Conservation (phyloP, 805 yeast species). For the Zygosaccharomyces pseudorouxii region DNA sequence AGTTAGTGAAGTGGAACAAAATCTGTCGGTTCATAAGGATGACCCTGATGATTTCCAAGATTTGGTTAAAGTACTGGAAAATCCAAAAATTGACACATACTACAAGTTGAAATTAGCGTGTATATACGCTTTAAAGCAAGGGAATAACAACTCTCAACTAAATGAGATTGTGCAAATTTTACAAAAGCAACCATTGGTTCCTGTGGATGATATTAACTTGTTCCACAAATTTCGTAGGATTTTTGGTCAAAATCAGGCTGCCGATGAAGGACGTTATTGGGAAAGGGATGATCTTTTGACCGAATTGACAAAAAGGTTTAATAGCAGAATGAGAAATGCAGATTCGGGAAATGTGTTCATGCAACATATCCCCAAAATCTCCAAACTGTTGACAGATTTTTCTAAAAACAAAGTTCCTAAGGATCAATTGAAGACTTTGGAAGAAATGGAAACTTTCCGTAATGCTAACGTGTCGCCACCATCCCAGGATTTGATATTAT, state of each 20-base stretch:
- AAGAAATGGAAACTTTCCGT: slow-evolving; percentile 17
- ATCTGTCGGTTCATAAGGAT: slow-evolving; percentile 61
- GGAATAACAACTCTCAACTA: slow-evolving; percentile 48
- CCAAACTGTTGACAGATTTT: slow-evolving; percentile 32
- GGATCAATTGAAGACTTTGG: slow-evolving; percentile 40
- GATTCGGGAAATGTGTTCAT: slow-evolving; percentile 70
- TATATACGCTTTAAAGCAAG: slow-evolving; percentile 70
- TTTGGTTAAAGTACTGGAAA: slow-evolving; percentile 49
- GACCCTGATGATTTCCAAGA: slow-evolving; percentile 53
- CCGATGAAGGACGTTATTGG: slow-evolving; percentile 7
- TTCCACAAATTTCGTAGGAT: slow-evolving; percentile 43
- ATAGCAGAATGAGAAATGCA: slow-evolving; percentile 34
- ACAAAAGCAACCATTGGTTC: slow-evolving; percentile 33
- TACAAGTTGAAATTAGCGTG: slow-evolving; percentile 69
- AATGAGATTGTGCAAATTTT: slow-evolving; percentile 42
- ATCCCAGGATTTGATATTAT: slow-evolving; percentile 64
- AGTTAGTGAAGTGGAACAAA: slow-evolving; percentile 86
- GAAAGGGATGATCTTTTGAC: slow-evolving; percentile 31
- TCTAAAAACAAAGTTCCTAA: slow-evolving; percentile 36
- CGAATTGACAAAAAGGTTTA: slow-evolving; percentile 34
- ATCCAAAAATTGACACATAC: slow-evolving; percentile 43
- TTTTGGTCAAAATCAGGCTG: slow-evolving; percentile 10
- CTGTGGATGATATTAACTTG: slow-evolving; percentile 39
- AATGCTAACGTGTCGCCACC: slow-evolving; percentile 11
- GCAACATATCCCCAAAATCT: slow-evolving; percentile 80